Base-by-base conservation (phyloP, 2,329 filamentous ascomycete genomes). In the Coleophoma eucalyptorum region DNA sequence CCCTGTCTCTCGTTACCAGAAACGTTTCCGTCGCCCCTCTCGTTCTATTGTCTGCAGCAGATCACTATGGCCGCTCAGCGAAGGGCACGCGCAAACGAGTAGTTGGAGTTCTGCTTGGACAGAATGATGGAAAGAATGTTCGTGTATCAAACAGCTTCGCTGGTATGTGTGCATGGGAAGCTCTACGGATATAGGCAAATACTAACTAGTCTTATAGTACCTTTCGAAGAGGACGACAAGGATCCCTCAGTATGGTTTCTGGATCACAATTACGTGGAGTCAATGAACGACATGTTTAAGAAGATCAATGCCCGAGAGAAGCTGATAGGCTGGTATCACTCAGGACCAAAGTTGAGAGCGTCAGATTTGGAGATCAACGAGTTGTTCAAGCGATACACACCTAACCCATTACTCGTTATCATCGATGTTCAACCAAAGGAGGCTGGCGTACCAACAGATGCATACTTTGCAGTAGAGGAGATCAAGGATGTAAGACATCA, bases 201-300 rank as follows among this genome's bases (percentile, higher is more conserved):
- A 11, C 15, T 43, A 21, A 15, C 12, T 11, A 33, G 32, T 38
- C 18, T 31, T 16, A n/a, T 26, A 96, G 94, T 97, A 43, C 94
- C 94, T 1, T 99, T 99, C 67, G 94, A 99, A 73, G 94, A 99
- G 76, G 94, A 99, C 70, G 94, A 97, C 65, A 96, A 96, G 74
- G 92, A 99, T 69, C 93, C 93, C 3, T 95, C 93, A 34, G 94
- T 99, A 68, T 99, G 94, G 94, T 99, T 97, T 70, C 76, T 99
- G 58, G 94, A 99, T 71, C 94, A 99, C 80, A 97, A 97, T 81
- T 99, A 97, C 67, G 89, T 99, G 71, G 94, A 99, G 74, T 90
- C 87, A 62, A 99, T 99, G 94, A 96, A 94, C 75, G 94, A 97
- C 72, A 99, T 99, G 94, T 99, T 99, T 82, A 99, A 99, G 80